Base-by-base conservation (phyloP, 352 stramenopile species). In the Globisporangium viniferum region DNA sequence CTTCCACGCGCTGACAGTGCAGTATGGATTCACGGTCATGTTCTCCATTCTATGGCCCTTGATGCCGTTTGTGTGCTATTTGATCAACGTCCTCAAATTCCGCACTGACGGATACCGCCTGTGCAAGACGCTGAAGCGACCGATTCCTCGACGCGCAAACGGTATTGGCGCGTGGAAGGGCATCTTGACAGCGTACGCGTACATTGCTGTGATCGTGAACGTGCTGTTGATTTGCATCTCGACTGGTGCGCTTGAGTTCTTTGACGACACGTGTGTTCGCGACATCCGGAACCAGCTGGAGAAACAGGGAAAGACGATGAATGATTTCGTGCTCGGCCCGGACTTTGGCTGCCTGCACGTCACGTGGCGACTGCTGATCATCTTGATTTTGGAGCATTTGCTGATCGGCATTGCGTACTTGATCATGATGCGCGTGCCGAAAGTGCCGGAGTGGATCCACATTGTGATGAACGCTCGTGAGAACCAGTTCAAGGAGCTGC, bases 21-120 rank as follows among this genome's bases (percentile, higher is more conserved):
- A 91, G 54, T 93, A 73, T 56, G 85, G 81, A 20, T 91, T 93
- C 63, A 89, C 80, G 9, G 85, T 91, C 49, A 93, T 93, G 83
- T 93, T 93, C 59, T 90, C 81, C 9, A 90, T 93, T 62, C 68
- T 93, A 48, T 93, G 85, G 85, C 85, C 83, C 29, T 62, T 82
- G 31, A 93, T 93, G 85, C 85, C 85, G 0, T 78, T 90, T 59
- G 85, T 79, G 22, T 93, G 85, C 66, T 89, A 85, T 49, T 39
- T 86, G 39, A 90, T 93, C 61, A 93, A 93, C 64, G 78, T 73
- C 18, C 67, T 93, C 58, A 93, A 93, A 68, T 72, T 80, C 5
- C 78, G 85, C 48, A 84, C 80, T 0, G 85, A 93, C 57, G 85
- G 81, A 24, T 91, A 86, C 64, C 77, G 85, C 2, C 70, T 91